Percentiles rank a stretch among this genome's conserved stretches.
Conservation (phyloP, 108 stramenopile species). For the Cyclotella cryptica region DNA sequence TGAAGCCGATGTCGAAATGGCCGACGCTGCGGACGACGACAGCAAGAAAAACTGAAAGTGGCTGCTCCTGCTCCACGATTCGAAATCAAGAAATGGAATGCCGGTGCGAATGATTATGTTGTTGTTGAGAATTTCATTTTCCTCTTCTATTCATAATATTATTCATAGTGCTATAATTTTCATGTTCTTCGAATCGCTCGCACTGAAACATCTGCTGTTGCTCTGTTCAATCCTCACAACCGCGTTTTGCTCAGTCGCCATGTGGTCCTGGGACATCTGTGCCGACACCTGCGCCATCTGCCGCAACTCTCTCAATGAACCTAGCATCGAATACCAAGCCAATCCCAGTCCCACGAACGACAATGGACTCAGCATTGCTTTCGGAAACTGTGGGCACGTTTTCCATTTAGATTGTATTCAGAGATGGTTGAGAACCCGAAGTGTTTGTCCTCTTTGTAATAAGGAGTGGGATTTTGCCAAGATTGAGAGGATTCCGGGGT, state of each 20-base stretch:
- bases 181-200: too few relatives aligned
- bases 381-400: conserved; percentile 98
- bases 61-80: conserved; percentile 68
- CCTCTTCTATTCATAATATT: neutral
- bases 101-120: conserved; percentile 28
- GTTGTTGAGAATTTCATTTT: neutral
- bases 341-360: conserved; percentile 97
- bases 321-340: conserved; percentile 99
- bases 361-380: conserved; percentile 97
- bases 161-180: too few relatives aligned
- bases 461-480: conserved; percentile 99
- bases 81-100: conserved; percentile 98
- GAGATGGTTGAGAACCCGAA: conserved; percentile 97
- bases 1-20: conserved; percentile 50
- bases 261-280: conserved; percentile 99
- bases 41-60: conserved; percentile 13
- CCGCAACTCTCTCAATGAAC: conserved; percentile 98
- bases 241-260: conserved; percentile 68
- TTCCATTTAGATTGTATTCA: conserved; percentile 99
- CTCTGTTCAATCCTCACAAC: too few relatives aligned
- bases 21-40: conserved; percentile 28
- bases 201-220: too few relatives aligned
- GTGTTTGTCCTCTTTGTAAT: conserved; percentile 98
- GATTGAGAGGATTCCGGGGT: conserved; percentile 97
- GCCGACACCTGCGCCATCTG: conserved; percentile 99